Evolutionary conservation across 2,329 filamentous ascomycete genomes (phyloP).

Genomic region (Alternaria ventricosa): DNA sequence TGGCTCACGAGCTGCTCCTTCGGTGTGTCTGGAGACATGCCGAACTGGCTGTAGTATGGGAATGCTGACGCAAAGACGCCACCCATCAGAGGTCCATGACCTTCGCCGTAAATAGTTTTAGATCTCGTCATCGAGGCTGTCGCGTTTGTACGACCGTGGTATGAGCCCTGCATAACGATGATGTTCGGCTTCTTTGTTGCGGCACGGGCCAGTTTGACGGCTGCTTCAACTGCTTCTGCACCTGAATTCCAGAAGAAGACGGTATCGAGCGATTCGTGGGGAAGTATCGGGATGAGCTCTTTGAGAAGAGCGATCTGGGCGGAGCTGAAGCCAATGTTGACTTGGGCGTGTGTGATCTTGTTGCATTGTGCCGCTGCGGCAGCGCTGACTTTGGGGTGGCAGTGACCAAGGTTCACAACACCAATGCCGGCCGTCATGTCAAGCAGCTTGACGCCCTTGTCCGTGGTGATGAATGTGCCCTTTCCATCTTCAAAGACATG

Average conservation of each 20-base stretch:
- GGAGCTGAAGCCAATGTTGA: constrained; percentile 41
- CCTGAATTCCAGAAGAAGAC: constrained; percentile 43
- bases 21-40: constrained; percentile 28
- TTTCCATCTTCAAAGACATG: constrained; percentile 41
- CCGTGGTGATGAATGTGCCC: constrained; percentile 38
- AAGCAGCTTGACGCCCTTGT: constrained; percentile 40
- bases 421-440: constrained; percentile 40
- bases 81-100: constrained; percentile 39
- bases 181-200: constrained; percentile 41
- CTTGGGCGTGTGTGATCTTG: constrained; percentile 40
- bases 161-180: constrained; percentile 43
- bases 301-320: constrained; percentile 36
- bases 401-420: constrained; percentile 39
- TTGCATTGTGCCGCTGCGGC: constrained; percentile 38
- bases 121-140: constrained; percentile 40
- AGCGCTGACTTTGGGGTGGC: constrained; percentile 40
- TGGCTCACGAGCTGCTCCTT: constrained; percentile 33
- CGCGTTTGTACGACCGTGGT: constrained; percentile 39
- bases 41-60: constrained; percentile 40
- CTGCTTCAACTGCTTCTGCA: constrained; percentile 38
- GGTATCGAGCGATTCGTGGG: constrained; percentile 34
- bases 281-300: constrained; percentile 38
- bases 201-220: constrained; percentile 37
- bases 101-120: constrained; percentile 41
- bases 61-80: constrained; percentile 40